Percentiles rank a stretch among this genome's conserved stretches.
phyloP scores from a whole-genome alignment of 495 filamentous ascomycete genomes.

The Penicillium mononematosum region DNA sequence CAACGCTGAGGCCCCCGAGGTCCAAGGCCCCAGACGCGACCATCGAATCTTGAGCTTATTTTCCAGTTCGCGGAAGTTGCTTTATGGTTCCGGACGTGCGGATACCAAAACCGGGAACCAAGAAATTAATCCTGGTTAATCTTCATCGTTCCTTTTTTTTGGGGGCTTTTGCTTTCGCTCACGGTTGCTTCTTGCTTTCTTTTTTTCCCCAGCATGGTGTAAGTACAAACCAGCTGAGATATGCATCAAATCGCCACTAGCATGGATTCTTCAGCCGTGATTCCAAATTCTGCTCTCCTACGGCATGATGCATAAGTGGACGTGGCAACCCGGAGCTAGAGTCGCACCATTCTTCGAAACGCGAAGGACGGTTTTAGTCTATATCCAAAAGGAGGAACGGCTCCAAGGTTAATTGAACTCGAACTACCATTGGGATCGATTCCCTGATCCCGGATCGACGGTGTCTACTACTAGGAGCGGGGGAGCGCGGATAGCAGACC shows the following conservation, averaged over 20 bases:
- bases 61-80: constrained; percentile 13
- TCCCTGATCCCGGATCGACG: constrained; percentile 28
- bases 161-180: not conserved
- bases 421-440: constrained; percentile 22
- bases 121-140: not conserved
- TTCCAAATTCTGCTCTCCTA: not conserved
- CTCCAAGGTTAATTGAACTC: not conserved
- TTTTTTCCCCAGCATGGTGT: not conserved
- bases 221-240: not conserved
- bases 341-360: not conserved
- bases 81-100: not conserved
- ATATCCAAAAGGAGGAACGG: not conserved
- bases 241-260: not conserved
- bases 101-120: not conserved
- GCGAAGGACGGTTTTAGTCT: not conserved
- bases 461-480: constrained; percentile 9
- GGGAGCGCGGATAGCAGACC: constrained; percentile 8
- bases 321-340: constrained; percentile 10
- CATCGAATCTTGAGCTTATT: constrained; percentile 29
- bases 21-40: constrained; percentile 7
- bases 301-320: constrained; percentile 11
- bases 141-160: not conserved
- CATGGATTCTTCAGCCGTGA: not conserved
- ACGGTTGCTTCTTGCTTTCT: not conserved
- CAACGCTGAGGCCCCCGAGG: not conserved